Evolutionary conservation across 441 rosid genomes (phyloP).

Genomic region (Pelargonium australe): DNA sequence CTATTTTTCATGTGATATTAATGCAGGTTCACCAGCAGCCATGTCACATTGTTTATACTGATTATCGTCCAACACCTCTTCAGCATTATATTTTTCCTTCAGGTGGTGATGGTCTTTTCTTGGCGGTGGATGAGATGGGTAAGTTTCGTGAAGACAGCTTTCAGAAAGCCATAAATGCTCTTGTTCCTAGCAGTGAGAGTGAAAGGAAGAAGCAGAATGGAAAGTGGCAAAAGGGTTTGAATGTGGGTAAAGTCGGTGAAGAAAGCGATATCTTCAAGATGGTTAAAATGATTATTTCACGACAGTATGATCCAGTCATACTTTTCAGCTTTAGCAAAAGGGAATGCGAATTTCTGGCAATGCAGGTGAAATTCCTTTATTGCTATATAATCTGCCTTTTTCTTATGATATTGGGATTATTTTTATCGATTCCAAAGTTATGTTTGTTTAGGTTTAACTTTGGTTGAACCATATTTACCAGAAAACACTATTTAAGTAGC

Average conservation of each 20-base stretch:
- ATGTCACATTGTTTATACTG: conserved; percentile 98
- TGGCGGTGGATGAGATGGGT: conserved; percentile 89
- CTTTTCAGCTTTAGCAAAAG: conserved; percentile 97
- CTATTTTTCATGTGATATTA: conserved; percentile 3
- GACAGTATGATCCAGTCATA: conserved; percentile 94
- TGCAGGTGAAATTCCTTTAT: conserved; percentile 54
- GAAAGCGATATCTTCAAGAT: conserved; percentile 94
- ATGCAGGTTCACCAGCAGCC: conserved; percentile 90
- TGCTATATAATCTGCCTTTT: background rate
- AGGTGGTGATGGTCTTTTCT: conserved; percentile 82
- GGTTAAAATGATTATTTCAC: conserved; percentile 92
- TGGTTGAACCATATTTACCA: too few species aligned
- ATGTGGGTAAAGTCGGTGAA: conserved; percentile 75
- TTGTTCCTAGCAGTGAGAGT: conserved; percentile 64
- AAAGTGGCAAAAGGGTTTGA: conserved; percentile 65
- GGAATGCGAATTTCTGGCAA: conserved; percentile 93
- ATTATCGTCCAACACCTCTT: conserved; percentile 99
- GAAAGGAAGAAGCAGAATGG: conserved; percentile 73
- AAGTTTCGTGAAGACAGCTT: conserved; percentile 92
- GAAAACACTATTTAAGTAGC: too few species aligned
- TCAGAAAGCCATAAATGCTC: conserved; percentile 86
- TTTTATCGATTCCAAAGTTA: too few species aligned
- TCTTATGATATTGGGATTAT: background rate
- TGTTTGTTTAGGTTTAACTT: background rate
- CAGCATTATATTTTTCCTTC: conserved; percentile 94